Evolutionary conservation across 2,329 filamentous ascomycete species (phyloP).

Genomic region (Samsoniella hepiali): DNA sequence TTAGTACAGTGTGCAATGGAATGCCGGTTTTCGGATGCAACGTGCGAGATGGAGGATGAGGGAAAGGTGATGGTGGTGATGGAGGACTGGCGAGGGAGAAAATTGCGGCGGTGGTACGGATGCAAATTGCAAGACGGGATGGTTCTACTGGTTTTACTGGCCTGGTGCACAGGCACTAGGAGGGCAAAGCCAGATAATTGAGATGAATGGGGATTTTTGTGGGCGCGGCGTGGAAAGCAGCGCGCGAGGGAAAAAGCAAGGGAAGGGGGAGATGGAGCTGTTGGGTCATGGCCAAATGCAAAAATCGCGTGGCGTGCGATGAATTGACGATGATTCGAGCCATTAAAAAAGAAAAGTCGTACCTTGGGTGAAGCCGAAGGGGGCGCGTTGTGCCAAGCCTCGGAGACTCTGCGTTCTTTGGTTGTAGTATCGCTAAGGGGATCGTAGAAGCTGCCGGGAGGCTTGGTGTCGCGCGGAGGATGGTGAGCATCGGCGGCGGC

Average conservation of each 20-base stretch:
- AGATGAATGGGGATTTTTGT: slow-evolving; percentile 18
- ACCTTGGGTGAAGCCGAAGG: slow-evolving; percentile 47
- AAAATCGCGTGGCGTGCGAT: background rate
- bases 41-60: slow-evolving; percentile 17
- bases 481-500: slow-evolving; percentile 28
- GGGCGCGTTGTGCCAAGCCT: slow-evolving; percentile 46
- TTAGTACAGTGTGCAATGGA: slow-evolving; percentile 24
- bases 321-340: slow-evolving; percentile 4
- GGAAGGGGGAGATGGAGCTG: background rate
- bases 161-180: slow-evolving; percentile 17
- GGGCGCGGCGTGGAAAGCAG: slow-evolving; percentile 8
- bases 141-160: background rate
- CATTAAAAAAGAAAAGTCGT: slow-evolving; percentile 32
- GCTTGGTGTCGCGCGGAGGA: slow-evolving; percentile 37
- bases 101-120: slow-evolving; percentile 9
- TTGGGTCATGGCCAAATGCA: background rate
- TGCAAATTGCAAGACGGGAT: slow-evolving; percentile 1
- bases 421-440: slow-evolving; percentile 48
- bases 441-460: slow-evolving; percentile 50
- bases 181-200: slow-evolving; percentile 9
- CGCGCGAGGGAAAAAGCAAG: background rate
- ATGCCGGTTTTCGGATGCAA: slow-evolving; percentile 23
- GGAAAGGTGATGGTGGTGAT: slow-evolving; percentile 15
- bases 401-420: slow-evolving; percentile 45
- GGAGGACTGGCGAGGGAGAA: slow-evolving; percentile 7